phyloP scores from a whole-genome alignment of 225 moss, liverwort and hornwort species.

The Neckera pumila region DNA sequence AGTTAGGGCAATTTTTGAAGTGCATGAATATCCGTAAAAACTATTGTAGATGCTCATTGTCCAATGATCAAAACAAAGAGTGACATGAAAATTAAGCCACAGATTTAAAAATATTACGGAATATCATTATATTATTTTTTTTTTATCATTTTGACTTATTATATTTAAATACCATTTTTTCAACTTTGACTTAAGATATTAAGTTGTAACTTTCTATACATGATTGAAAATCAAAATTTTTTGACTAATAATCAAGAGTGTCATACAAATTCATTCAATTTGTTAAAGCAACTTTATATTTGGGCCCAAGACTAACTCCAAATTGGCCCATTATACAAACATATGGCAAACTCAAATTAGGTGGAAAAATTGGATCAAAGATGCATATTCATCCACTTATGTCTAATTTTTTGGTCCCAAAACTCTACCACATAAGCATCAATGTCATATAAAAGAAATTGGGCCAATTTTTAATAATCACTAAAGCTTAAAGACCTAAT shows the following conservation, averaged over 20 bases:
- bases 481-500: rapidly evolving
- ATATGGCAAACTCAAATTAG: rapidly evolving
- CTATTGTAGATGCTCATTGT: rapidly evolving
- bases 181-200: no score
- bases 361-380: rapidly evolving
- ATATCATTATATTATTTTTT: no score
- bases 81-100: no score
- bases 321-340: no score
- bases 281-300: no score
- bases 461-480: rapidly evolving
- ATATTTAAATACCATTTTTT: no score
- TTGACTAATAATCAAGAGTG: not conserved
- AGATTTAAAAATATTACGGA: no score
- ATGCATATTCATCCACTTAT: rapidly evolving
- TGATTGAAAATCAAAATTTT: not conserved
- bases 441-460: not conserved
- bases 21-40: not conserved
- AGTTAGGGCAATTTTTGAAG: not conserved
- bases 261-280: not conserved
- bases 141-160: no score
- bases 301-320: no score
- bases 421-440: no score
- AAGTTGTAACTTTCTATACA: not conserved
- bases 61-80: no score
- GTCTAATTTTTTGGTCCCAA: not conserved